Evolutionary conservation across 2,329 filamentous ascomycete species (phyloP).

Genomic region (Talaromyces sp.): DNA sequence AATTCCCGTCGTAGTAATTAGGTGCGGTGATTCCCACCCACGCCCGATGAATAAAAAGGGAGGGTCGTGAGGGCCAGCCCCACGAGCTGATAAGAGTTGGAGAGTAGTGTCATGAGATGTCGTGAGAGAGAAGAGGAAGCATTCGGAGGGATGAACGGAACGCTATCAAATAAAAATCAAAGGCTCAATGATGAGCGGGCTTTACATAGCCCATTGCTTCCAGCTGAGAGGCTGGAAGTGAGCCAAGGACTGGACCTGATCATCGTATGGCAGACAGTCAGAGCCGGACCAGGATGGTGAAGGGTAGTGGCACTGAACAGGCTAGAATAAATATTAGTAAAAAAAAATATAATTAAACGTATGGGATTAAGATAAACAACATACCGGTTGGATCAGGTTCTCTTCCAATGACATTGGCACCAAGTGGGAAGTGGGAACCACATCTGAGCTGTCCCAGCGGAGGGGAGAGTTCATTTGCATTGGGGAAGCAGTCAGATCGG

Average conservation of each 20-base stretch:
- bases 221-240: constrained; percentile 25
- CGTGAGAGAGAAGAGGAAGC: constrained; percentile 6
- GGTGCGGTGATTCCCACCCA: not conserved
- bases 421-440: constrained; percentile 35
- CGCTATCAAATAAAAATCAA: not conserved
- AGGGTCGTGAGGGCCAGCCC: constrained; percentile 7
- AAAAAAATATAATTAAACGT: constrained; percentile 42
- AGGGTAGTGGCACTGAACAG: constrained; percentile 28
- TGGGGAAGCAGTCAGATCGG: constrained; percentile 38
- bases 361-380: constrained; percentile 39
- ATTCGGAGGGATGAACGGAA: constrained; percentile 1
- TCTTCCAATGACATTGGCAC: constrained; percentile 38
- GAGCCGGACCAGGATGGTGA: constrained; percentile 27
- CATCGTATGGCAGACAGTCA: constrained; percentile 28
- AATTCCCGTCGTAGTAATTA: not conserved
- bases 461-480: constrained; percentile 35
- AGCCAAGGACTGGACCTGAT: constrained; percentile 25
- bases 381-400: constrained; percentile 37
- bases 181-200: not conserved
- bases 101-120: constrained; percentile 7
- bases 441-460: constrained; percentile 39
- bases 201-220: constrained; percentile 25
- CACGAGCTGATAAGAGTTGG: not conserved
- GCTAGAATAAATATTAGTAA: not conserved
- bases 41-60: not conserved